These are phyloP conservation scores for Byssochlamys sp. DNA, from an alignment of 2,329 filamentous ascomycete species.

Conservation along the genomic window DNA sequence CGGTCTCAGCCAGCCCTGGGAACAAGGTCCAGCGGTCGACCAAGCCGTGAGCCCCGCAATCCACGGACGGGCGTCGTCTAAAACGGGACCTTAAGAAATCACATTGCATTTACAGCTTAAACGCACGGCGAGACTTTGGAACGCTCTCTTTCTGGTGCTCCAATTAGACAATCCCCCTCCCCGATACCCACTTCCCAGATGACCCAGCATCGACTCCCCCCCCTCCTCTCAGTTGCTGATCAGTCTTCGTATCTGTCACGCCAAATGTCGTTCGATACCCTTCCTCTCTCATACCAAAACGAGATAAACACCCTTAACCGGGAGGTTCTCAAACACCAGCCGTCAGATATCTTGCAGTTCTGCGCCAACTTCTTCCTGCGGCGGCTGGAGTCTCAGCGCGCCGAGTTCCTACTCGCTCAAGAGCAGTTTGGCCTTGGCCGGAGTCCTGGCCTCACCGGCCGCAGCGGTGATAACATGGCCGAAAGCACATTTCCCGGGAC, in stretches of 20 bases:
- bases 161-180: constrained; percentile 15
- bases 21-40: neutral
- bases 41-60: neutral
- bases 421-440: constrained; percentile 13
- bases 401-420: constrained; percentile 42
- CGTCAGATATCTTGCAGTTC: constrained; percentile 59
- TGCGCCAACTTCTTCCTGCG: constrained; percentile 59
- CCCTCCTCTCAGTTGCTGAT: constrained; percentile 1
- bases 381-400: constrained; percentile 57
- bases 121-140: neutral
- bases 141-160: constrained; percentile 5
- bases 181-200: constrained; percentile 14
- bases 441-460: constrained; percentile 21
- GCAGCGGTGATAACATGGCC: constrained; percentile 48
- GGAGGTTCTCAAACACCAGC: constrained; percentile 50
- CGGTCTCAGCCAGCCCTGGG: neutral
- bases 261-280: constrained; percentile 1
- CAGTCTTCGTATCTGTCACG: constrained; percentile 7
- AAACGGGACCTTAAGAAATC: neutral
- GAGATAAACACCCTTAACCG: constrained; percentile 56
- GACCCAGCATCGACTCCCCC: constrained; percentile 2
- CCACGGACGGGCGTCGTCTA: neutral
- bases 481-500: constrained; percentile 67
- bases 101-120: neutral
- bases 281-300: constrained; percentile 42